Evolutionary conservation across 192 early-diverging fungal genomes (phyloP).

Genomic region (Physocladia obscura): DNA sequence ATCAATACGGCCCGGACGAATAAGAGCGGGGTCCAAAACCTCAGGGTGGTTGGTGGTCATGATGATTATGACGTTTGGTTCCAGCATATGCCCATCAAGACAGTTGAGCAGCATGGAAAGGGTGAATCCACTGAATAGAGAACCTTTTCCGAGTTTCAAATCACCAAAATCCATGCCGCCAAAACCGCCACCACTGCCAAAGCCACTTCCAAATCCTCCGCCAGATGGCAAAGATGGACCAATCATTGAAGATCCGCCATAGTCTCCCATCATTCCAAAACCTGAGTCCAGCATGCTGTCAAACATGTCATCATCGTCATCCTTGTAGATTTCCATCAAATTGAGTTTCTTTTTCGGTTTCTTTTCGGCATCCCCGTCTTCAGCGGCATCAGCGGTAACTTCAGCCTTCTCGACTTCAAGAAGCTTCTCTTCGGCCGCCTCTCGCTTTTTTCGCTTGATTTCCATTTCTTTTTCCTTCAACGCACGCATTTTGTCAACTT

Average conservation of each 20-base stretch:
- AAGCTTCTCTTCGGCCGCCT: conserved; percentile 20
- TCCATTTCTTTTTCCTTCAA: conserved; percentile 28
- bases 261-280: background rate
- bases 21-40: conserved; percentile 60
- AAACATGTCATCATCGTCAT: conserved; percentile 19
- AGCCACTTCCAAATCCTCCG: too few species aligned
- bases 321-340: conserved; percentile 18
- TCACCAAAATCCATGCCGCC: conserved; percentile 31
- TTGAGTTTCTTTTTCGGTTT: background rate
- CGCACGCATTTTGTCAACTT: conserved; percentile 23
- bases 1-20: conserved; percentile 65
- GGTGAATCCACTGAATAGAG: conserved; percentile 31
- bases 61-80: conserved; percentile 58
- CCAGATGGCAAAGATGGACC: conserved; percentile 14
- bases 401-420: conserved; percentile 25
- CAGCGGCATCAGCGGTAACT: conserved; percentile 15
- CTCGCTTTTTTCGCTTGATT: conserved; percentile 35
- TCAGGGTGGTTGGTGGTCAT: conserved; percentile 70
- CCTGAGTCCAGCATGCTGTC: background rate
- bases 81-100: conserved; percentile 61
- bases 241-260: background rate
- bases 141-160: conserved; percentile 13
- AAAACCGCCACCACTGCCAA: background rate
- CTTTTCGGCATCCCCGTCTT: conserved; percentile 13
- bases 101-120: conserved; percentile 56